A percentile compares a stretch with the other conserved stretches of the same genome.
These are phyloP conservation scores for Ogataea nitratoaversa DNA, from an alignment of 805 yeast species.

Conservation along the genomic window DNA sequence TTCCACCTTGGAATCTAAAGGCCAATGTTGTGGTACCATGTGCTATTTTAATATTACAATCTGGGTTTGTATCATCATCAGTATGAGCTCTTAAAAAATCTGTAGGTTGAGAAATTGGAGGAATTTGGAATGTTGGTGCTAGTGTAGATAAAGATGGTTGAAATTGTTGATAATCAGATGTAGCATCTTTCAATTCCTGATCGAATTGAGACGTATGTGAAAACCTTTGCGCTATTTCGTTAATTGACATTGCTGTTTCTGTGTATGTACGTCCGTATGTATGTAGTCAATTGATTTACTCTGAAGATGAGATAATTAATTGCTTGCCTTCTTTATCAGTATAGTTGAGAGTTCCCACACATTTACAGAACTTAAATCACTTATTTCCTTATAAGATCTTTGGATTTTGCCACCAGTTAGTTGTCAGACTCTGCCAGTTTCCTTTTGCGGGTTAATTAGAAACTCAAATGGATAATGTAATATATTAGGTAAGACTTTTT, in stretches of 20 bases:
- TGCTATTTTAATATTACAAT: conserved; percentile 91
- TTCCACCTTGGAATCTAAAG: conserved; percentile 93
- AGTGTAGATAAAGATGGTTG: conserved; percentile 22
- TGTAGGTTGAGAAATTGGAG: conserved; percentile 85
- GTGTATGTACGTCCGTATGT: too few species aligned
- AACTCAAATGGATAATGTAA: background rate
- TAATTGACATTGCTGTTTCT: conserved; percentile 33
- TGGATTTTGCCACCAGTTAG: background rate
- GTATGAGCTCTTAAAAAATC: conserved; percentile 97
- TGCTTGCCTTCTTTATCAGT: background rate
- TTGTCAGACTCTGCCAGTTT: background rate
- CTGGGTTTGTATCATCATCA: conserved; percentile 89
- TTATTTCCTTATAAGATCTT: too few species aligned
- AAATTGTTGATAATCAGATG: conserved; percentile 12
- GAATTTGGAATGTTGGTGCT: conserved; percentile 65
- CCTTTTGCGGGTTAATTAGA: background rate
- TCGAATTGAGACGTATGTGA: conserved; percentile 21
- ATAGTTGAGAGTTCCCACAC: background rate
- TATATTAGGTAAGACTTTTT: too few species aligned
- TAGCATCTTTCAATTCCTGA: conserved; percentile 21
- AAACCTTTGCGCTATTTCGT: conserved; percentile 27
- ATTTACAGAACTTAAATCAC: too few species aligned
- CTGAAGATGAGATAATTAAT: too few species aligned
- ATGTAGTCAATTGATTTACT: too few species aligned
- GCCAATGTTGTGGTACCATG: conserved; percentile 99